A percentile compares a stretch with the other conserved stretches of the same genome.
These are phyloP conservation scores for Elsinoe ampelina DNA, from an alignment of 2,329 filamentous ascomycete species.

Conservation along the genomic window DNA sequence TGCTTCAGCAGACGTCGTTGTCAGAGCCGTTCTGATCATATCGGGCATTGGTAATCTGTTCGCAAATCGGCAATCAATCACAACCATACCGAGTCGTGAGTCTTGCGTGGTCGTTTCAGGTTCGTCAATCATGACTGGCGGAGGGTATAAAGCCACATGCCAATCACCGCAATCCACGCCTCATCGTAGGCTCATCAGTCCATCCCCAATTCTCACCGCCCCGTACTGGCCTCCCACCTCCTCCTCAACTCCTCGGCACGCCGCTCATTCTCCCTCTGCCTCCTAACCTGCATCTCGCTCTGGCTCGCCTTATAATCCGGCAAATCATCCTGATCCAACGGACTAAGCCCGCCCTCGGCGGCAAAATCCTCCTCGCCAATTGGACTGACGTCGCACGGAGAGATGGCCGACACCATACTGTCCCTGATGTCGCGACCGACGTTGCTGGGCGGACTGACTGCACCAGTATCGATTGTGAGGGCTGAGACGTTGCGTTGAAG, in stretches of 20 bases:
- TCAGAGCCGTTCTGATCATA: too few species aligned
- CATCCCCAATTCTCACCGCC: not conserved
- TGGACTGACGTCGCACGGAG: slow-evolving; percentile 9
- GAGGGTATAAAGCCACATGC: too few species aligned
- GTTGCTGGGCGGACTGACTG: not conserved
- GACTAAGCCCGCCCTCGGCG: not conserved
- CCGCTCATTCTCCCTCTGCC: slow-evolving; percentile 8
- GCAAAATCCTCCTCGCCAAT: slow-evolving; percentile 6
- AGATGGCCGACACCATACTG: not conserved
- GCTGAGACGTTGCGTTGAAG: slow-evolving; percentile 13
- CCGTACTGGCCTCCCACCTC: slow-evolving; percentile 10
- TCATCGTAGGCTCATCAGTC: not conserved
- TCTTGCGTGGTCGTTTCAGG: too few species aligned
- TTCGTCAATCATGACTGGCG: too few species aligned
- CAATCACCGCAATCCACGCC: too few species aligned
- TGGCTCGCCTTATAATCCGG: slow-evolving; percentile 10
- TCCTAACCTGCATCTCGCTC: not conserved
- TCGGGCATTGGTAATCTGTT: too few species aligned
- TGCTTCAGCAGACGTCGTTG: too few species aligned
- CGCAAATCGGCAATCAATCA: too few species aligned
- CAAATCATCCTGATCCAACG: slow-evolving; percentile 8
- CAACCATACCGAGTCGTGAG: too few species aligned
- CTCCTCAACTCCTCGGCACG: slow-evolving; percentile 2
- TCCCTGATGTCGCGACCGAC: not conserved
- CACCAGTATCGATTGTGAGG: slow-evolving; percentile 9